Evolutionary conservation across 768 basidiomycete species (phyloP).

Genomic region (Candolleomyces eurysporus): DNA sequence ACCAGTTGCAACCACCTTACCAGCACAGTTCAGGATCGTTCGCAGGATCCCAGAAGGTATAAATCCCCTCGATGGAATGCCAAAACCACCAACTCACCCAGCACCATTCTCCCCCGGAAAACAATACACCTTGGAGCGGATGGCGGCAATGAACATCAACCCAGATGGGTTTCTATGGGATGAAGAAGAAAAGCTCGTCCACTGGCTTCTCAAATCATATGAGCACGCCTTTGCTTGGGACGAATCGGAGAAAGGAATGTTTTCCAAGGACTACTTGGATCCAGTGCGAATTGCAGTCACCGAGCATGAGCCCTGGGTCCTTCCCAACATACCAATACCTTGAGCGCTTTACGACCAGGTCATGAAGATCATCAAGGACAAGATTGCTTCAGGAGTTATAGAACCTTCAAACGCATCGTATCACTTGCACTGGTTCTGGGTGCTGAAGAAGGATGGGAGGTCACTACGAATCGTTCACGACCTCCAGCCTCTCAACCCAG

Average conservation of each 20-base stretch:
- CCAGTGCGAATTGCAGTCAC: slow-evolving; percentile 31
- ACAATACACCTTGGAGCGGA: slow-evolving; percentile 23
- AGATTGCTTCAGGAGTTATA: slow-evolving; percentile 37
- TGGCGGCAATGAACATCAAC: slow-evolving; percentile 23
- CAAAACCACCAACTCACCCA: slow-evolving; percentile 22
- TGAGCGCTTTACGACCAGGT: slow-evolving; percentile 31
- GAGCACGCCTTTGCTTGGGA: slow-evolving; percentile 35
- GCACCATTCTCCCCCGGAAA: slow-evolving; percentile 29
- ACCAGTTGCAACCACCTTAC: slow-evolving; percentile 32
- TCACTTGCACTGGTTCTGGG: slow-evolving; percentile 38
- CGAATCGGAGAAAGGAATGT: slow-evolving; percentile 31
- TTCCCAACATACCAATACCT: slow-evolving; percentile 30
- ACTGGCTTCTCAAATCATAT: slow-evolving; percentile 31
- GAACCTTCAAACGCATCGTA: slow-evolving; percentile 39
- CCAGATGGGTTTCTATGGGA: slow-evolving; percentile 28
- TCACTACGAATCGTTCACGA: slow-evolving; percentile 31
- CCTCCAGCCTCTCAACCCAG: slow-evolving; percentile 35
- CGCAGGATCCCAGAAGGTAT: slow-evolving; percentile 26
- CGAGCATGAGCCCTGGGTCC: slow-evolving; percentile 28
- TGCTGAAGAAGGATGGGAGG: slow-evolving; percentile 37
- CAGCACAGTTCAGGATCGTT: slow-evolving; percentile 29
- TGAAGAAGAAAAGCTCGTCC: slow-evolving; percentile 34
- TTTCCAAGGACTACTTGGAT: slow-evolving; percentile 30
- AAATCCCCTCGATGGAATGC: slow-evolving; percentile 31
- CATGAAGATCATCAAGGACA: slow-evolving; percentile 26